Evolutionary conservation across 176 grass and related monocot genomes (phyloP), one percentile per base, ranked within the genome.

Genomic region (Phoenix roebelenii): DNA sequence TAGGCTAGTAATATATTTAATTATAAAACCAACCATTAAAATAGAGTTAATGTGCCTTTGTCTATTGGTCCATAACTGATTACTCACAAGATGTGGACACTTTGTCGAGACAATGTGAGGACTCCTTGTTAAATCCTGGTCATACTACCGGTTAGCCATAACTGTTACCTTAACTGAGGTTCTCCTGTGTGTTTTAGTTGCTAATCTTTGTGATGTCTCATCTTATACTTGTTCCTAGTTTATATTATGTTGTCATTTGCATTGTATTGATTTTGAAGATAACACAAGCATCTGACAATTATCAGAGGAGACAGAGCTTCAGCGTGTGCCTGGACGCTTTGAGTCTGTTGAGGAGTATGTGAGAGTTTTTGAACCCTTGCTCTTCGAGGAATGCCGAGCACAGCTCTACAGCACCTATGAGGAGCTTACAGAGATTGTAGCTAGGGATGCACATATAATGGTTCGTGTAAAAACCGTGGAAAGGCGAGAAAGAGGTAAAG

Each of bases 301-400:
- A 52, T 61, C 94, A 98, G 94, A 92, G 71, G 88, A 99, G 63
- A 75, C 82, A 17, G 94, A 99, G 59, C 84, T 99, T 65, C 82
- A 99, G 39, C 83, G 85, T 74, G 94, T 99, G 70, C 94, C 94
- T 65, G 85, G 85, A 68, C 78, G 85, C 16, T 99, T 99, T 76
- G 94, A 93, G 65, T 89, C 85, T 23, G 85, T 81, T 44, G 88
- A 93, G 64, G 94, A 93, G 64, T 99, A 99, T 70, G 81, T 86
- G 39, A 83, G 79, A 83, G 88, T 99, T 48, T 93, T 99, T 59
- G 94, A 99, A 71, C 94, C 94, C 72, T 83, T 99, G 67, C 88
- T 99, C 72, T 98, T 99, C 74, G 94, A 99, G 85, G 94, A 99
- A 80, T 99, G 94, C 65, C 83, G 88, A 69, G 94, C 94, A 61